Conservation (phyloP, 768 basidiomycete species). For the Ramaria sp. region DNA sequence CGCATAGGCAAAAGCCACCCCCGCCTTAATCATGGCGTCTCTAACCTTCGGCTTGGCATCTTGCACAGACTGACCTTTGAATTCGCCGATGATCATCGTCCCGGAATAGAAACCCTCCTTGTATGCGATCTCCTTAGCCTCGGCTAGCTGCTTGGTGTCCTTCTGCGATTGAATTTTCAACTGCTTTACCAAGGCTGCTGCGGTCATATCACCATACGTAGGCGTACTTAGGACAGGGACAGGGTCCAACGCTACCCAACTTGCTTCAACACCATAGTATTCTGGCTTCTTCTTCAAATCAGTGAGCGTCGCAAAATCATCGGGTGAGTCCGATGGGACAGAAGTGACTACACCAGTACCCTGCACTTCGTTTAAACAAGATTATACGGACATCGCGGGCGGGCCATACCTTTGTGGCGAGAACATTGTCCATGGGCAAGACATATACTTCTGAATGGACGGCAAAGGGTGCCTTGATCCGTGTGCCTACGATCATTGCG, state of each 20-base stretch:
- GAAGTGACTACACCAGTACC: conserved; percentile 98
- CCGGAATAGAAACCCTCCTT: conserved; percentile 98
- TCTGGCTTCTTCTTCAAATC: conserved; percentile 95
- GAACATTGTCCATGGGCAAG: conserved; percentile 96
- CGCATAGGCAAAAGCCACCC: conserved; percentile 81
- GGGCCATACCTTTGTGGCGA: conserved; percentile 71
- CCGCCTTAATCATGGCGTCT: conserved; percentile 66
- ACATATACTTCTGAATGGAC: conserved; percentile 84
- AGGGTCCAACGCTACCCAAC: conserved; percentile 78
- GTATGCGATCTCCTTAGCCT: conserved; percentile 96
- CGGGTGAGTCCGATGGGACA: conserved; percentile 96
- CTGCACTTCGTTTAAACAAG: conserved; percentile 17
- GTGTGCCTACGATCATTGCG: conserved; percentile 72
- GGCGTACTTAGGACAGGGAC: conserved; percentile 83
- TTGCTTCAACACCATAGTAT: conserved; percentile 87
- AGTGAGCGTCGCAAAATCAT: conserved; percentile 83
- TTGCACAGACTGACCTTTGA: conserved; percentile 78
- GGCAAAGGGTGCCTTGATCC: conserved; percentile 79
- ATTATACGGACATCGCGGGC: neutral
- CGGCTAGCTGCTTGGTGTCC: conserved; percentile 84
- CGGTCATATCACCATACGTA: conserved; percentile 87
- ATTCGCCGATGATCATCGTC: conserved; percentile 84
- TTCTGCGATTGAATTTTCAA: conserved; percentile 94
- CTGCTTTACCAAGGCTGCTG: conserved; percentile 72
- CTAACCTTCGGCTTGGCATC: conserved; percentile 89